Percentiles rank a stretch among this genome's conserved stretches.
Conservation (phyloP, 202 grass and related monocot species). For the Bolboschoenoplectus hybrid region DNA sequence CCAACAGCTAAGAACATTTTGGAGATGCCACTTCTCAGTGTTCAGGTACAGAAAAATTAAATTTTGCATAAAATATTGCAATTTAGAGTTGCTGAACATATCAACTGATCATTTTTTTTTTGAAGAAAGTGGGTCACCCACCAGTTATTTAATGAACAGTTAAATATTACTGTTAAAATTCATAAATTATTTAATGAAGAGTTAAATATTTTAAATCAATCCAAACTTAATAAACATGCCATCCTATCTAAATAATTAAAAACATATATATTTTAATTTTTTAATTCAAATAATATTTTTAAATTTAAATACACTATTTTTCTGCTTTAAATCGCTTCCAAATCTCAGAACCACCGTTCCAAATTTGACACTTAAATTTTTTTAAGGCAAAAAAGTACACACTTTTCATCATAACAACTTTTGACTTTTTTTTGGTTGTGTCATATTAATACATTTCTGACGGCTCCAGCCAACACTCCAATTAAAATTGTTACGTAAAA, state of each 20-base stretch:
- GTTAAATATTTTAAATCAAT: too few species aligned
- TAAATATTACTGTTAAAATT: too few species aligned
- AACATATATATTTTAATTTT: neutral
- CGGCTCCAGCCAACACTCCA: neutral
- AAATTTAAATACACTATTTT: neutral
- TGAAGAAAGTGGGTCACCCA: too few species aligned
- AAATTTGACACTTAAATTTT: neutral
- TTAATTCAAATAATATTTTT: neutral
- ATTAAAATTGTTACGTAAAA: neutral
- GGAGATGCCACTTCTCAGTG: conserved; percentile 45
- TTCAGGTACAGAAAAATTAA: conserved; percentile 34
- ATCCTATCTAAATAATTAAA: too few species aligned
- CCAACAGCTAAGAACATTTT: conserved; percentile 16
- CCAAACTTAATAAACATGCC: too few species aligned
- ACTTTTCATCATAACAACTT: neutral
- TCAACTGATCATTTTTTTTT: neutral
- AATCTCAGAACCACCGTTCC: neutral
- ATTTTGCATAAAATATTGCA: neutral
- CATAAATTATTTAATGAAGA: too few species aligned
- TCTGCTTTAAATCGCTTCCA: neutral
- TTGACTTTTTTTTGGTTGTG: neutral
- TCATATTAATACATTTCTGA: neutral
- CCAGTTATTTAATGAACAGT: too few species aligned
- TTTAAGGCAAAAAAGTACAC: neutral
- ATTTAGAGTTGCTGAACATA: neutral